These are phyloP conservation scores for Candida nonsorbophila DNA, from an alignment of 805 yeast species.

Conservation along the genomic window DNA sequence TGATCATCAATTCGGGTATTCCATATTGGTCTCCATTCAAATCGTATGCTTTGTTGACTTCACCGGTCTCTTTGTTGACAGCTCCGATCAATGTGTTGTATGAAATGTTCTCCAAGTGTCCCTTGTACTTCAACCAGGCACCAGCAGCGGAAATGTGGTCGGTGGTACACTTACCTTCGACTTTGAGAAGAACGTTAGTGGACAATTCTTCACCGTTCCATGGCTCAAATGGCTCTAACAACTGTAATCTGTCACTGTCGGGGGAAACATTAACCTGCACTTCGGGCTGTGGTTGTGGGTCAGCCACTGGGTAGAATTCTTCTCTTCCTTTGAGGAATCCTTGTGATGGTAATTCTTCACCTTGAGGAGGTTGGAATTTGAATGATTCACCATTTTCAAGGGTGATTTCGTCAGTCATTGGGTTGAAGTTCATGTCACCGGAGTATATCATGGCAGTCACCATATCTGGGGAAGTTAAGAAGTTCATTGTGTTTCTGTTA, in stretches of 20 bases:
- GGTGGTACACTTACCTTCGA: constrained; percentile 97
- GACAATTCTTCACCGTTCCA: constrained; percentile 85
- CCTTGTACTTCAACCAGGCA: constrained; percentile 97
- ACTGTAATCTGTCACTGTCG: constrained; percentile 84
- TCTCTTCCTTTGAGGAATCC: constrained; percentile 76
- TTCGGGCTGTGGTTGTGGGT: constrained; percentile 60
- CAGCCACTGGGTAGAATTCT: constrained; percentile 67
- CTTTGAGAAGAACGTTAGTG: constrained; percentile 76
- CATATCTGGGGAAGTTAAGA: constrained; percentile 96
- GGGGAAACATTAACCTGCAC: constrained; percentile 72
- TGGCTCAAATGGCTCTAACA: constrained; percentile 80
- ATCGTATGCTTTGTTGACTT: constrained; percentile 87
- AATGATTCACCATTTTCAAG: constrained; percentile 67
- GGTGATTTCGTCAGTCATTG: constrained; percentile 77
- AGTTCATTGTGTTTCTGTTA: constrained; percentile 95
- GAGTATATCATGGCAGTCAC: constrained; percentile 96
- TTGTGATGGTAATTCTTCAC: constrained; percentile 74
- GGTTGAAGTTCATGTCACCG: constrained; percentile 90
- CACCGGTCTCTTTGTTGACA: constrained; percentile 93
- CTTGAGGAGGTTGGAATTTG: constrained; percentile 73
- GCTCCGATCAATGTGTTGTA: constrained; percentile 96
- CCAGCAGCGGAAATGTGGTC: constrained; percentile 99
- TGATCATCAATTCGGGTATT: constrained; percentile 95
- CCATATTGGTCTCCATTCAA: constrained; percentile 70
- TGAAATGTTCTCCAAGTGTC: constrained; percentile 93